A percentile compares a stretch with the other conserved stretches of the same genome.
Evolutionary conservation across 2,329 filamentous ascomycete species (phyloP).

Genomic region (Zymoseptoria brevis): DNA sequence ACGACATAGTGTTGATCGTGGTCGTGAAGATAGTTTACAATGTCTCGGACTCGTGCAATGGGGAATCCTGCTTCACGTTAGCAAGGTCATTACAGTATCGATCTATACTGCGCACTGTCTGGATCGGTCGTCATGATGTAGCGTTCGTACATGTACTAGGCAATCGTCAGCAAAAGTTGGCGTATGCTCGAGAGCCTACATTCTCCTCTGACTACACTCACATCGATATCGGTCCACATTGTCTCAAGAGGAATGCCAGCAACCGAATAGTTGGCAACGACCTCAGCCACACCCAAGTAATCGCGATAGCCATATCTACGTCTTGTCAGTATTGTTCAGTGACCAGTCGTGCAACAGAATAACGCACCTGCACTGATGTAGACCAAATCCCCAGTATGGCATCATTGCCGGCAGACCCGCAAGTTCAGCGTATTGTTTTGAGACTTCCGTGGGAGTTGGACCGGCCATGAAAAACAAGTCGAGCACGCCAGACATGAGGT

Average conservation of each 20-base stretch:
- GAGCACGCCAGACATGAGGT: slow-evolving; percentile 65
- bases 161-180: neutral
- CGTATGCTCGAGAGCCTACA: neutral
- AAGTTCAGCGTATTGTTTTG: slow-evolving; percentile 42
- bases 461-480: slow-evolving; percentile 52
- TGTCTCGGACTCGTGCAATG: slow-evolving; percentile 52
- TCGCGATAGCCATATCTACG: neutral
- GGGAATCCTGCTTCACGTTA: slow-evolving; percentile 65
- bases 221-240: slow-evolving; percentile 55
- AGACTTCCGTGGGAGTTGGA: slow-evolving; percentile 38
- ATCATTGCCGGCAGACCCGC: slow-evolving; percentile 42
- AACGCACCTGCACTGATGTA: slow-evolving; percentile 43
- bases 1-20: slow-evolving; percentile 37
- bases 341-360: slow-evolving; percentile 40
- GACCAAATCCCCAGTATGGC: slow-evolving; percentile 46
- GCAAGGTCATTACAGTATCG: slow-evolving; percentile 42
- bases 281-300: slow-evolving; percentile 43
- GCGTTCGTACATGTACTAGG: slow-evolving; percentile 33
- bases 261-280: slow-evolving; percentile 56
- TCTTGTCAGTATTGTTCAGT: slow-evolving; percentile 33
- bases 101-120: slow-evolving; percentile 26
- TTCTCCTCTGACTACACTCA: neutral
- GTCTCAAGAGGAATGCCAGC: slow-evolving; percentile 61
- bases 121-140: slow-evolving; percentile 58
- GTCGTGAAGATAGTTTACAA: slow-evolving; percentile 49